Evolutionary conservation across 2,329 filamentous ascomycete genomes (phyloP).

Genomic region (Ophidiomyces ophidiicola): DNA sequence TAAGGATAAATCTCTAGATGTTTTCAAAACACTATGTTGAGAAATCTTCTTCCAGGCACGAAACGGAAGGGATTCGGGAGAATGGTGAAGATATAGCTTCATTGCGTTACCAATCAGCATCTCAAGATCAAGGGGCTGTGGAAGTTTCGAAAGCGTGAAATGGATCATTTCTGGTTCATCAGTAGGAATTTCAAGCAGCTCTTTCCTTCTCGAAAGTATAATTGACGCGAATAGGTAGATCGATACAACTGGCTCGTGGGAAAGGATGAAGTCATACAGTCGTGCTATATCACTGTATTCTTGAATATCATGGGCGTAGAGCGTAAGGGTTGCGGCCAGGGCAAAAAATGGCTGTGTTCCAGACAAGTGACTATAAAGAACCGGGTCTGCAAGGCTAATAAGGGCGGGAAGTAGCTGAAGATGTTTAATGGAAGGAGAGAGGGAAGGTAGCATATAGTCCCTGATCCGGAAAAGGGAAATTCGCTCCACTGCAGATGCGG

Average conservation of each 20-base stretch:
- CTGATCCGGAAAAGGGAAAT: constrained; percentile 82
- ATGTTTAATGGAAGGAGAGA: constrained; percentile 69
- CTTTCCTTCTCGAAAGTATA: constrained; percentile 63
- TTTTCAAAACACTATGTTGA: constrained; percentile 69
- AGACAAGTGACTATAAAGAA: constrained; percentile 62
- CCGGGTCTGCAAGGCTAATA: constrained; percentile 57
- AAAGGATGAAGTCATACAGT: constrained; percentile 83
- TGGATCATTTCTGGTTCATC: constrained; percentile 91
- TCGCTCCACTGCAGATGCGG: constrained; percentile 56
- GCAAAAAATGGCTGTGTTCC: constrained; percentile 81
- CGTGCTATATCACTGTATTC: constrained; percentile 78
- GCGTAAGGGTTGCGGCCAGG: constrained; percentile 79
- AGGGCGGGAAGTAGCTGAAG: constrained; percentile 79
- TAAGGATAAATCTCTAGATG: constrained; percentile 47
- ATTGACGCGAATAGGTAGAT: constrained; percentile 90
- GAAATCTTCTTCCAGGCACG: constrained; percentile 62
- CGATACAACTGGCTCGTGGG: constrained; percentile 72
- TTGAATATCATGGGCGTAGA: constrained; percentile 94
- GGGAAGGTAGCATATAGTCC: constrained; percentile 91
- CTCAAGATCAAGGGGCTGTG: constrained; percentile 68
- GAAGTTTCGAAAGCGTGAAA: constrained; percentile 74
- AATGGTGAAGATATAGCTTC: constrained; percentile 51
- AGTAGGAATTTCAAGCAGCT: constrained; percentile 69
- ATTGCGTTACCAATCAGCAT: constrained; percentile 56
- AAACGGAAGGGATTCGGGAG: constrained; percentile 56